A percentile compares a stretch with the other conserved stretches of the same genome.
These are phyloP conservation scores for Vitis hybrid DNA, from an alignment of 177 flowering plant species.

Conservation along the genomic window DNA sequence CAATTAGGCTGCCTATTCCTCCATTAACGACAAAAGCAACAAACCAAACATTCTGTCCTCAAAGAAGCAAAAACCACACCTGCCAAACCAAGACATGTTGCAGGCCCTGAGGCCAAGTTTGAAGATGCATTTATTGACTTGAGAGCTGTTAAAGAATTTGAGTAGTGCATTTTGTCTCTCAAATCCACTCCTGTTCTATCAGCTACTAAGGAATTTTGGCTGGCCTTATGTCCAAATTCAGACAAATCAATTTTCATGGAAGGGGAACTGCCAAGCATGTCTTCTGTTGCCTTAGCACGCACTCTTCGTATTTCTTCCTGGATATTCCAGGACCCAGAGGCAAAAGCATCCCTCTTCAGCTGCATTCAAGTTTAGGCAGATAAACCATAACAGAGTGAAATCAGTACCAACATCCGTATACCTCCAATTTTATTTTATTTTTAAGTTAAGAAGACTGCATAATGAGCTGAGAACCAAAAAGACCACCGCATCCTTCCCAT, in stretches of 20 bases:
- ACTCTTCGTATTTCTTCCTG: constrained; percentile 68
- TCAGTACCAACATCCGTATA: not conserved
- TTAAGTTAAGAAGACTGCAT: too few species aligned
- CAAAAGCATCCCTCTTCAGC: constrained; percentile 40
- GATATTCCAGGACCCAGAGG: constrained; percentile 63
- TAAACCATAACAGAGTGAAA: not conserved
- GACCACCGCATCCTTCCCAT: too few species aligned
- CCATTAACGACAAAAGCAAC: not conserved
- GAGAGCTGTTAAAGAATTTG: constrained; percentile 4
- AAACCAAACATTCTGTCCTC: not conserved
- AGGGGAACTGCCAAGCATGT: constrained; percentile 38
- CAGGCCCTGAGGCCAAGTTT: not conserved
- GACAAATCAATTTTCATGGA: constrained; percentile 43
- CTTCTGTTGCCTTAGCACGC: constrained; percentile 74
- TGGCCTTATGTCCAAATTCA: constrained; percentile 21
- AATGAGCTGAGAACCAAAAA: too few species aligned
- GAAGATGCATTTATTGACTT: constrained; percentile 19
- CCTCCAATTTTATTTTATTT: not conserved
- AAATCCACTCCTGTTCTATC: constrained; percentile 10
- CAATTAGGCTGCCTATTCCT: not conserved
- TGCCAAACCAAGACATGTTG: not conserved
- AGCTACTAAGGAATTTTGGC: not conserved
- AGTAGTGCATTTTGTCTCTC: constrained; percentile 12
- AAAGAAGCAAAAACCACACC: constrained; percentile 10
- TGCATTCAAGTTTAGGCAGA: constrained; percentile 21